phyloP scores from a whole-genome alignment of 352 stramenopile species.

The Pythium grandisporangium region DNA sequence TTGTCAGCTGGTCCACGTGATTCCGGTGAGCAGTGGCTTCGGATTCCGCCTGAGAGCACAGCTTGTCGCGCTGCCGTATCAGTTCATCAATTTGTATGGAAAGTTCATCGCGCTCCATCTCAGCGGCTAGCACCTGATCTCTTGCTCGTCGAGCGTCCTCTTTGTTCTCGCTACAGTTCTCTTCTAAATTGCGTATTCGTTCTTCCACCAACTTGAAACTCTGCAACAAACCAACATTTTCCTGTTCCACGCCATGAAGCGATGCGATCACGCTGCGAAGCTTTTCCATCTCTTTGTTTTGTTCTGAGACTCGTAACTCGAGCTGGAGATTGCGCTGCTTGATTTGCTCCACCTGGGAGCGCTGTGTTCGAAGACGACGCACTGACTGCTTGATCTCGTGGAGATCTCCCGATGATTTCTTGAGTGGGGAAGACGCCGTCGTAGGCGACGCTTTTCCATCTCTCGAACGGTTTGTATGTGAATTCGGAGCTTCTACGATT shows the following conservation, averaged over 20 bases:
- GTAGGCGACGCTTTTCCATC: no score
- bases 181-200: slow-evolving; percentile 29
- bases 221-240: slow-evolving; percentile 45
- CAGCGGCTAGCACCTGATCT: slow-evolving; percentile 4
- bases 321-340: slow-evolving; percentile 28
- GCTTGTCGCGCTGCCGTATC: slow-evolving; percentile 21
- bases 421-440: slow-evolving; percentile 13
- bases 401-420: slow-evolving; percentile 10
- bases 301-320: slow-evolving; percentile 17
- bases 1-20: slow-evolving; percentile 27
- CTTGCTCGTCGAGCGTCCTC: slow-evolving; percentile 2
- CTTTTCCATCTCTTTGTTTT: slow-evolving; percentile 30
- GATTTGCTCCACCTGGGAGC: slow-evolving; percentile 43
- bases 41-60: slow-evolving; percentile 9
- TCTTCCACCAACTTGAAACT: slow-evolving; percentile 48
- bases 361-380: slow-evolving; percentile 34
- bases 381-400: slow-evolving; percentile 47
- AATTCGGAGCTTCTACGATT: no score
- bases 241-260: slow-evolving; percentile 29
- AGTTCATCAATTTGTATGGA: slow-evolving; percentile 18
- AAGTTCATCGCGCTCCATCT: slow-evolving; percentile 29
- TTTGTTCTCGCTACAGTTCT: slow-evolving; percentile 13
- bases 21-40: slow-evolving; percentile 18
- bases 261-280: slow-evolving; percentile 26
- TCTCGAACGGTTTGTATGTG: no score